phyloP scores from a whole-genome alignment of 2,329 filamentous ascomycete species.

The Hymenoscyphus fraxineus region DNA sequence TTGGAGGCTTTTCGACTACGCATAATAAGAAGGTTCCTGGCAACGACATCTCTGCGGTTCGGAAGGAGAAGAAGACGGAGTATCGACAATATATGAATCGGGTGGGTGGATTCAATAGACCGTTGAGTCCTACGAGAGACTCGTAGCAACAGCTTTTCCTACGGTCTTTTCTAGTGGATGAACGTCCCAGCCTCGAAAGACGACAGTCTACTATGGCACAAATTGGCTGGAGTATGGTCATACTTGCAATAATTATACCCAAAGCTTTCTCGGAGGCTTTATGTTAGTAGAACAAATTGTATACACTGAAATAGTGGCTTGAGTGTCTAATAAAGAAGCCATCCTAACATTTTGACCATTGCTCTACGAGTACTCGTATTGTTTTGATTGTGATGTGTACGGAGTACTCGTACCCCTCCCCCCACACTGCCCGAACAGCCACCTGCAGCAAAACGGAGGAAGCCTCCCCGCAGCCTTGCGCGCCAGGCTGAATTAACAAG shows the following conservation, averaged over 20 bases:
- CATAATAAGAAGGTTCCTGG: slow-evolving; percentile 86
- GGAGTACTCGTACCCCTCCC: background rate
- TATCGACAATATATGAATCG: slow-evolving; percentile 98
- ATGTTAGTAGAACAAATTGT: background rate
- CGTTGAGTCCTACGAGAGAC: slow-evolving; percentile 55
- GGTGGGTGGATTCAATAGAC: slow-evolving; percentile 75
- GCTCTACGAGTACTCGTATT: background rate
- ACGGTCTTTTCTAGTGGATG: too few species aligned
- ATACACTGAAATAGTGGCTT: background rate
- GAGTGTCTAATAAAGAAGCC: background rate
- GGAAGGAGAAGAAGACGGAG: slow-evolving; percentile 90
- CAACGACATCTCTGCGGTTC: slow-evolving; percentile 76
- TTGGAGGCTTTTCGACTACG: slow-evolving; percentile 78
- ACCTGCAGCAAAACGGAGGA: slow-evolving; percentile 8
- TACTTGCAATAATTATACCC: background rate
- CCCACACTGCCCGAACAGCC: background rate
- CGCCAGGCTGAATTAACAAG: slow-evolving; percentile 24
- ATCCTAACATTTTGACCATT: background rate
- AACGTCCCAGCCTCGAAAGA: too few species aligned
- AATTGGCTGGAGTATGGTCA: background rate
- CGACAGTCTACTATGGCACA: too few species aligned
- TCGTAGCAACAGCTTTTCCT: background rate
- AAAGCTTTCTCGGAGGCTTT: background rate
- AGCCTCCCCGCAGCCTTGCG: slow-evolving; percentile 30
- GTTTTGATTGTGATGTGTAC: background rate